Evolutionary conservation across 2,329 filamentous ascomycete genomes (phyloP).

Genomic region (Colletotrichum viniferum): DNA sequence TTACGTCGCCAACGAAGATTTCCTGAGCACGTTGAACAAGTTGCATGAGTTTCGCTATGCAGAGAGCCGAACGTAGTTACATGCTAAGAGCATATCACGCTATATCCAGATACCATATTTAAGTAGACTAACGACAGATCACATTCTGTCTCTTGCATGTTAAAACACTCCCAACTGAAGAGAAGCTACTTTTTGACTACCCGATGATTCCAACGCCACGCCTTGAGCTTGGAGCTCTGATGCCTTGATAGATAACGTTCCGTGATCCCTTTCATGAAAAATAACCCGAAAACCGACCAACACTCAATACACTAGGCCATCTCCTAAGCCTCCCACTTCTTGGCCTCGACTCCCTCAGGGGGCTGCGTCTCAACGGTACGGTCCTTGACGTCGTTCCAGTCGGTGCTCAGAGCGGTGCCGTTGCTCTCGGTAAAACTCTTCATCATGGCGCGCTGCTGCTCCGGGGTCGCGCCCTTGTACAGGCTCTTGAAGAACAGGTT

Average conservation of each 20-base stretch:
- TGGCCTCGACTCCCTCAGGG: constrained; percentile 78
- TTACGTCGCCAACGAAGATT: constrained; percentile 69
- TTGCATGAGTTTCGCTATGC: background rate
- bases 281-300: background rate
- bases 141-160: background rate
- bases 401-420: constrained; percentile 89
- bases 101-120: background rate
- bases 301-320: background rate
- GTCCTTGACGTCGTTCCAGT: constrained; percentile 82
- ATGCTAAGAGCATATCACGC: background rate
- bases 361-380: constrained; percentile 74
- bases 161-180: background rate
- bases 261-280: background rate
- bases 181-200: background rate
- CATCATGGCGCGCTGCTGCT: constrained; percentile 93
- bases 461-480: constrained; percentile 76
- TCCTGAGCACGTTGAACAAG: constrained; percentile 33
- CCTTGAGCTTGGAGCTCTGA: background rate
- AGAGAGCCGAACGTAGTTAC: background rate
- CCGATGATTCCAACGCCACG: background rate
- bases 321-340: constrained; percentile 61
- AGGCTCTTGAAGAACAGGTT: constrained; percentile 90
- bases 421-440: constrained; percentile 96
- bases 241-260: background rate
- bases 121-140: background rate